A percentile compares a stretch with the other conserved stretches of the same genome.
Evolutionary conservation across 495 filamentous ascomycete species (phyloP).

Genomic region (Aspergillus sparsus): DNA sequence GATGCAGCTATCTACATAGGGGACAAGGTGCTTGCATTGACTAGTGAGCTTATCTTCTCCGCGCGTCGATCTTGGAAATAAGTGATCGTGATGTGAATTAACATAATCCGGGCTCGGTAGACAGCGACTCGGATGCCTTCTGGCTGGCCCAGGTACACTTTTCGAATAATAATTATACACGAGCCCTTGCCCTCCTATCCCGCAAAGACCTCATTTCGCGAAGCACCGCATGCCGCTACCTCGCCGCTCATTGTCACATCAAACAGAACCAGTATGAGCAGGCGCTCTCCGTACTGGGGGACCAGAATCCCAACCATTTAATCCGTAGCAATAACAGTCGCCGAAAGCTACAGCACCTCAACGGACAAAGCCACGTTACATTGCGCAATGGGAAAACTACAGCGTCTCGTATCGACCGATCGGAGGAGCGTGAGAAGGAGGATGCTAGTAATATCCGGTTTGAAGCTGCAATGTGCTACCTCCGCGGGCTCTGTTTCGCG

Average conservation of each 20-base stretch:
- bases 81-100: slow-evolving; percentile 2
- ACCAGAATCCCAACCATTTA: slow-evolving; percentile 87
- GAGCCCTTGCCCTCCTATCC: slow-evolving; percentile 81
- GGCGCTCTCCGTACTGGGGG: slow-evolving; percentile 83
- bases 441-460: slow-evolving; percentile 73
- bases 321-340: slow-evolving; percentile 67
- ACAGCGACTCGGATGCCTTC: slow-evolving; percentile 86
- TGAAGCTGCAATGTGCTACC: slow-evolving; percentile 96
- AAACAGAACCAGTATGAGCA: slow-evolving; percentile 88
- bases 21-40: slow-evolving; percentile 93
- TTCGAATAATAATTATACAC: slow-evolving; percentile 86
- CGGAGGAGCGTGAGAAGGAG: slow-evolving; percentile 66
- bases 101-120: slow-evolving; percentile 46
- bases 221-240: slow-evolving; percentile 84
- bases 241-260: slow-evolving; percentile 90
- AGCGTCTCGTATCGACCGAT: slow-evolving; percentile 54
- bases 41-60: slow-evolving; percentile 58
- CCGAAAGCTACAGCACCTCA: slow-evolving; percentile 57
- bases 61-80: not conserved
- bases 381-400: slow-evolving; percentile 48
- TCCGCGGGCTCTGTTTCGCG: slow-evolving; percentile 90
- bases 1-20: slow-evolving; percentile 95
- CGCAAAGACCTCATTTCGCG: slow-evolving; percentile 79
- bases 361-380: slow-evolving; percentile 51
- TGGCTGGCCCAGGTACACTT: slow-evolving; percentile 96